Conservation (phyloP, 75 land plant genomes). For the Picea glauca region DNA sequence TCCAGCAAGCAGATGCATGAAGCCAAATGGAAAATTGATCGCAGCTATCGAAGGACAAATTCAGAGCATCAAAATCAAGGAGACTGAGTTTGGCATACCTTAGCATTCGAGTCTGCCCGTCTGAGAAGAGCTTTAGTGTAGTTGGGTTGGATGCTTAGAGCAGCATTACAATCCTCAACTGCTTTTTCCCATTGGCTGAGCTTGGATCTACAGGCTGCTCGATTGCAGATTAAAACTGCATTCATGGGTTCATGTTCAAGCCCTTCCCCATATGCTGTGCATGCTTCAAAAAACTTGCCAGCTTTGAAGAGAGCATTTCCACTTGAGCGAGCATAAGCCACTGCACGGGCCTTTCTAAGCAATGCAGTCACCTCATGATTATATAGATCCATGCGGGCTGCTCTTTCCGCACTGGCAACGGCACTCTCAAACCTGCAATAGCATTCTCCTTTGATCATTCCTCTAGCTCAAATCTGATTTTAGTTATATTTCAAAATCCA, state of each 20-base stretch:
- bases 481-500: not conserved
- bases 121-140: conserved; percentile 73
- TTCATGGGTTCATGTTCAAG: conserved; percentile 71
- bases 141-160: conserved; percentile 59
- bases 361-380: conserved; percentile 35
- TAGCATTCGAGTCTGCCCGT: conserved; percentile 59
- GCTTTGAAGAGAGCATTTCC: conserved; percentile 79
- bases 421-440: conserved; percentile 81
- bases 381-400: conserved; percentile 57
- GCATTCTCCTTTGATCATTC: not conserved
- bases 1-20: not conserved
- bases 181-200: conserved; percentile 88
- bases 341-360: conserved; percentile 43
- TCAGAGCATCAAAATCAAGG: not conserved
- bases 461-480: not conserved
- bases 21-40: not conserved
- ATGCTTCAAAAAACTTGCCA: conserved; percentile 61
- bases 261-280: conserved; percentile 69
- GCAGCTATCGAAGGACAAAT: not conserved
- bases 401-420: conserved; percentile 52
- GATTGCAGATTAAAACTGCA: conserved; percentile 80
- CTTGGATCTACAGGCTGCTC: conserved; percentile 90
- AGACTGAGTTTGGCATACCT: not conserved
- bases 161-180: conserved; percentile 85
- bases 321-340: conserved; percentile 47